A percentile compares a stretch with the other conserved stretches of the same genome.
Evolutionary conservation across 2,329 filamentous ascomycete genomes (phyloP).

Genomic region (Teratosphaeria viscida): DNA sequence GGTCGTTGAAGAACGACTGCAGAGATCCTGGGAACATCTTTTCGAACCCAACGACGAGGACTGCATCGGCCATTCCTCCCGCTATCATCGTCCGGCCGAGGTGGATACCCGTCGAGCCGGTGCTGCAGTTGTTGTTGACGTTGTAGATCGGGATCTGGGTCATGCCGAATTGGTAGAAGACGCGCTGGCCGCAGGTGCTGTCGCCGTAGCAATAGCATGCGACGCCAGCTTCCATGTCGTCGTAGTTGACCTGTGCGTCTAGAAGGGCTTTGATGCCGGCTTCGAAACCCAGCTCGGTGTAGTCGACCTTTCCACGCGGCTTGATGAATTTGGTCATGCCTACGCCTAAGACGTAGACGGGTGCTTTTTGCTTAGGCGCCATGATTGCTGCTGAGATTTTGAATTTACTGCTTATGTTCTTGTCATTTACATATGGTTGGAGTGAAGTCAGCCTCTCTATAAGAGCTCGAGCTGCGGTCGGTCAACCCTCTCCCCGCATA

Average conservation of each 20-base stretch:
- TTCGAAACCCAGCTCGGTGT: slow-evolving; percentile 88
- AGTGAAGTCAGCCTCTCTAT: background rate
- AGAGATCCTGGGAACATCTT: slow-evolving; percentile 95
- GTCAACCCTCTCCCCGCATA: too few relatives aligned
- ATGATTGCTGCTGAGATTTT: slow-evolving; percentile 3
- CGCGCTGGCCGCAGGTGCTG: slow-evolving; percentile 75
- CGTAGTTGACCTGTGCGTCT: slow-evolving; percentile 69
- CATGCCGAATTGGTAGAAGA: slow-evolving; percentile 99
- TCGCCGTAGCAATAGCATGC: slow-evolving; percentile 99
- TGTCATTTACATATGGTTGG: background rate
- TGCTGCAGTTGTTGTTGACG: slow-evolving; percentile 98
- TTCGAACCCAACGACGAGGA: slow-evolving; percentile 90
- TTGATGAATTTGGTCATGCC: slow-evolving; percentile 99
- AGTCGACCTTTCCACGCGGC: slow-evolving; percentile 85
- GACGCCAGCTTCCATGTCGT: slow-evolving; percentile 87
- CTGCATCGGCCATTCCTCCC: slow-evolving; percentile 56
- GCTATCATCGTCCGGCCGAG: slow-evolving; percentile 73
- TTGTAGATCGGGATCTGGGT: slow-evolving; percentile 94
- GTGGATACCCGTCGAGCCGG: slow-evolving; percentile 80
- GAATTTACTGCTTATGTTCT: background rate
- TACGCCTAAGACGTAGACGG: slow-evolving; percentile 77
- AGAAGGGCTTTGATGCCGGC: slow-evolving; percentile 79
- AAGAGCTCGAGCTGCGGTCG: too few relatives aligned
- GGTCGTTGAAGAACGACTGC: slow-evolving; percentile 73
- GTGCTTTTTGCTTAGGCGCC: slow-evolving; percentile 32